Base-by-base conservation (phyloP, 2,329 filamentous ascomycete species). In the Neofusicoccum umdonicola region DNA sequence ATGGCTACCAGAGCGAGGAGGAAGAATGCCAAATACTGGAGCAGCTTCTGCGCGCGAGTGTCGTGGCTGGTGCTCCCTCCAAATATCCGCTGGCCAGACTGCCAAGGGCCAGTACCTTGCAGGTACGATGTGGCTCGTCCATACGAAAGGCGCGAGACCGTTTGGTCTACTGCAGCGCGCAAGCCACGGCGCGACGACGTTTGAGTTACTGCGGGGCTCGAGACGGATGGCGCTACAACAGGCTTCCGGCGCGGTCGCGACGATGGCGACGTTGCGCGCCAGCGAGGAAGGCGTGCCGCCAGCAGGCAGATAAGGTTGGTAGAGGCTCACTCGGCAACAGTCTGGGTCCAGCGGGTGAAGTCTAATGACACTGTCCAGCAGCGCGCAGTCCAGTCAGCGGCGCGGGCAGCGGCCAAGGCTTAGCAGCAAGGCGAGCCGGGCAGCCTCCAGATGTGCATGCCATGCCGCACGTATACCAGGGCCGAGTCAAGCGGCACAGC, bases 281-380 rank as follows among this genome's bases (percentile, higher is more conserved):
- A 12, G 54, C 54, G 11, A 58, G 39, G 41, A 34, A 58, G 54
- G 22, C 54, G 39, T 45, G 54, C 54, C 54, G 54, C 39, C 11
- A 31, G 54, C 54, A 22, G 39, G 39, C 54, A 58, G 54, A 44
- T 58, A 58, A 58, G 54, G 54, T 58, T 58, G 41, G 54, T n/a
- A 44, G 54, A 56, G 52, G 52, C 52, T 56, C 52, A 22, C 35
- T 41, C 37, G 52, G 13, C 17, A 42, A 17, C 39, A 45, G 54
- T 31, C 39, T 58, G 39, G 39, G 22, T 58, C 41, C 54, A 44
- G 44, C 54, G 54, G 54, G 13, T 34, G 39, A 31, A 58, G 54
- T 58, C 54, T 58, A 58, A 58, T 17, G 15, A 6, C 4, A 41
- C 37, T 19, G 19, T 56, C 15, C 37, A 27, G 39, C 39, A 44